phyloP scores from a whole-genome alignment of 148 eudicot species.

The Dysphania ambrosioides region DNA sequence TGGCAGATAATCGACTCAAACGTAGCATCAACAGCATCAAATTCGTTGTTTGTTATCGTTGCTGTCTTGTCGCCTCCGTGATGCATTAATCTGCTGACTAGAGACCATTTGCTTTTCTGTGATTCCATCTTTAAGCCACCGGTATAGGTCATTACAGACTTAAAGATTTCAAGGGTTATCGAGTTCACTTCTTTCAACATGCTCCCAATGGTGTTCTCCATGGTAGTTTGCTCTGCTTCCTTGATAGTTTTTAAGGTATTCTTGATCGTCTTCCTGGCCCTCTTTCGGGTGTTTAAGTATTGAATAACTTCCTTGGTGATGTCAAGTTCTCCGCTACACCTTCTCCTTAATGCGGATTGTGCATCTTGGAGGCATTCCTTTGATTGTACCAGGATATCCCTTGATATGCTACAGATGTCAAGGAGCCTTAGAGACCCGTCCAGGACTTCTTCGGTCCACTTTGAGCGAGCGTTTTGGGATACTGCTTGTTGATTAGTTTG shows the following conservation, averaged over 20 bases:
- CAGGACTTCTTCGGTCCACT: conserved; percentile 17
- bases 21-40: conserved; percentile 14
- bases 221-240: conserved; percentile 3
- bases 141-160: conserved; percentile 20
- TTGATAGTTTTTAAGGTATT: conserved; percentile 26
- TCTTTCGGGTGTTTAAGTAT: conserved; percentile 24
- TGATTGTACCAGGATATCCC: conserved; percentile 24
- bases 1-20: background rate
- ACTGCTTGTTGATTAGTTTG: conserved; percentile 22
- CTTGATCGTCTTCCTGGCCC: conserved; percentile 19
- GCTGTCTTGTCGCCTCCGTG: background rate
- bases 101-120: background rate
- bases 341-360: conserved; percentile 31
- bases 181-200: conserved; percentile 21
- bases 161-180: conserved; percentile 1
- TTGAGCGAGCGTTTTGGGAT: conserved; percentile 4
- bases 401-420: conserved; percentile 28
- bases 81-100: background rate
- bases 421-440: conserved; percentile 35
- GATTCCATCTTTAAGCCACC: conserved; percentile 11
- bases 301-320: background rate
- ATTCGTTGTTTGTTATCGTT: background rate
- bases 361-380: conserved; percentile 26
- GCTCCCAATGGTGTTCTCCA: background rate
- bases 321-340: conserved; percentile 23